Base-by-base conservation (phyloP, 1,139 yeast genomes). In the Nakaseomyces glabratus region DNA sequence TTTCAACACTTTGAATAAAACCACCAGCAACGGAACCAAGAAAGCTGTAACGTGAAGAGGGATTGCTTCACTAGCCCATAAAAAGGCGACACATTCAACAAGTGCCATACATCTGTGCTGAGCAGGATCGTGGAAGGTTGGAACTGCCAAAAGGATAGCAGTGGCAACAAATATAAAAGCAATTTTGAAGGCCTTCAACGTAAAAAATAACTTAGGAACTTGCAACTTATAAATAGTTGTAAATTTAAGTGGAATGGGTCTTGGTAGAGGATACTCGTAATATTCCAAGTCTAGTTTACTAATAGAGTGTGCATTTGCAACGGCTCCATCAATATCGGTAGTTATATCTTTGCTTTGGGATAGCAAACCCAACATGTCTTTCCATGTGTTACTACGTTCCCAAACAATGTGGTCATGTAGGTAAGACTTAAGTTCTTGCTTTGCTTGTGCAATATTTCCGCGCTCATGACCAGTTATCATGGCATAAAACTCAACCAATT, bases 311-410 rank as follows among this genome's bases (percentile, higher is more conserved):
- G 20, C 31, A 13, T 31, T 40, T 23, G 41, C 45, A 12, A 41
- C 44, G 19, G 41, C 42, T n/a, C 43, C 44, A 17, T 47, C 44
- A 15, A 46, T 48, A 20, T 51, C 58, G 12, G 52, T 41, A 16
- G 46, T 41, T 16, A 56, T 41, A 20, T 50, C 53, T 19, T 54
- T 55, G 19, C 55, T 51, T 32, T 68, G 67, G 40, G 76, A 67
- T 47, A 74, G 78, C 37, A 76, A 56, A 1, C 81, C 79, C 41
- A 76, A 64, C 76, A 76, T 72, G 50, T 76, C 82, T 49, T 77
- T 71, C 84, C 84, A 77, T 4, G 76, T 76, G 1, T 82, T 76
- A 42, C 76, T 73, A 58, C 84, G 65, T 54, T 77, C 84, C 80
- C 84, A 78, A 7, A 78, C 82, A 35, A 78, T 79, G 49, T 76